Conservation (phyloP, 2,329 filamentous ascomycete species). For the Niveomyces coronatus region DNA sequence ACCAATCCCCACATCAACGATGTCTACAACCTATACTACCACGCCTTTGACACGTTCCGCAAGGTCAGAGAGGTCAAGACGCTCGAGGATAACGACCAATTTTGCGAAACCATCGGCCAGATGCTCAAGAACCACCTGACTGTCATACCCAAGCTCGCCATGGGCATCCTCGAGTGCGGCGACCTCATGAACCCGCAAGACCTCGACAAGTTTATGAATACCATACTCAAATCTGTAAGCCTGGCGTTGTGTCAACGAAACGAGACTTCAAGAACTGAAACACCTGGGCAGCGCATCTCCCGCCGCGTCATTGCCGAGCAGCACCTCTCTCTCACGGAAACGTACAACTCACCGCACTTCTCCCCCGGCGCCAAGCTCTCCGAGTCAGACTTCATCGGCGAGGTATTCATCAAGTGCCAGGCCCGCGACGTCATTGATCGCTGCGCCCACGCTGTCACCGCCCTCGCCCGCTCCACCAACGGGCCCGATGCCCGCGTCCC, state of each 20-base stretch:
- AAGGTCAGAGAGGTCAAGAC: constrained; percentile 74
- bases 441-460: constrained; percentile 66
- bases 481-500: constrained; percentile 63
- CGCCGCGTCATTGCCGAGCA: constrained; percentile 95
- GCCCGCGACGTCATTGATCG: constrained; percentile 80
- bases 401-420: constrained; percentile 89
- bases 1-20: constrained; percentile 90
- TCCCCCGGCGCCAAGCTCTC: constrained; percentile 67
- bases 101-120: constrained; percentile 70
- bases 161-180: constrained; percentile 86
- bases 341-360: constrained; percentile 84
- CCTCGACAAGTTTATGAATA: constrained; percentile 92
- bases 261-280: background rate
- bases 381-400: constrained; percentile 78
- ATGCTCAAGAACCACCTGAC: constrained; percentile 81
- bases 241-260: background rate
- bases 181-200: constrained; percentile 70
- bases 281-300: constrained; percentile 64
- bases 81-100: constrained; percentile 78
- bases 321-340: constrained; percentile 88
- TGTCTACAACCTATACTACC: constrained; percentile 94
- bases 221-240: constrained; percentile 73
- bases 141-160: constrained; percentile 88
- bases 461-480: constrained; percentile 66
- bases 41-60: constrained; percentile 86